phyloP scores from a whole-genome alignment of 1,284 basidiomycete species.

The Mycosarcoma maydis region DNA sequence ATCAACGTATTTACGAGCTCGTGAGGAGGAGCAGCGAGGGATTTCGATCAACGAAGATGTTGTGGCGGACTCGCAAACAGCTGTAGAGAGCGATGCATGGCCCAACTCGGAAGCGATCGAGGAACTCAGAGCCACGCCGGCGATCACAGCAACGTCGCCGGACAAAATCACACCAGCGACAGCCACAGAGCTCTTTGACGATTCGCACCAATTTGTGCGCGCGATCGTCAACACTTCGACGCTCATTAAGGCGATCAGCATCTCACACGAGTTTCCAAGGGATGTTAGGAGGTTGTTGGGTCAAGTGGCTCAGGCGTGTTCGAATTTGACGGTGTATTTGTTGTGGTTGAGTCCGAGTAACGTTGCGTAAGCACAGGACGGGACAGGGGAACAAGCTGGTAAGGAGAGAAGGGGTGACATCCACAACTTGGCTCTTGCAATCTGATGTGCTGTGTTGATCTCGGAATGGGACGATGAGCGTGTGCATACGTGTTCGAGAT shows the following conservation, averaged over 20 bases:
- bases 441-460: not conserved
- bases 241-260: constrained; percentile 51
- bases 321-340: constrained; percentile 58
- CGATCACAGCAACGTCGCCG: constrained; percentile 5
- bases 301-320: constrained; percentile 56
- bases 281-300: constrained; percentile 51
- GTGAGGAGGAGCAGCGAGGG: constrained; percentile 34
- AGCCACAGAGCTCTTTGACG: constrained; percentile 47
- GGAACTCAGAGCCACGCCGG: not conserved
- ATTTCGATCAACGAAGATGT: constrained; percentile 9
- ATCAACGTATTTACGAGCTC: constrained; percentile 38
- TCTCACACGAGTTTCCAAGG: constrained; percentile 48
- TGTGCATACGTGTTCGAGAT: no score
- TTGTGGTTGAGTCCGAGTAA: constrained; percentile 44
- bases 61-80: not conserved
- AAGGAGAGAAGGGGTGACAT: no score
- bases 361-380: constrained; percentile 7
- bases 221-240: constrained; percentile 60
- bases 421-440: not conserved
- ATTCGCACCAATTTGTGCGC: constrained; percentile 54
- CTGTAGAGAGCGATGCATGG: not conserved
- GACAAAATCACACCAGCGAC: constrained; percentile 32
- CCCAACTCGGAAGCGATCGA: not conserved
- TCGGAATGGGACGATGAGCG: no score
- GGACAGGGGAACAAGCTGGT: no score